Percentiles rank a stretch among this genome's conserved stretches.
Evolutionary conservation across 768 basidiomycete species (phyloP).

Genomic region (Strobilomyces echinocephalus): DNA sequence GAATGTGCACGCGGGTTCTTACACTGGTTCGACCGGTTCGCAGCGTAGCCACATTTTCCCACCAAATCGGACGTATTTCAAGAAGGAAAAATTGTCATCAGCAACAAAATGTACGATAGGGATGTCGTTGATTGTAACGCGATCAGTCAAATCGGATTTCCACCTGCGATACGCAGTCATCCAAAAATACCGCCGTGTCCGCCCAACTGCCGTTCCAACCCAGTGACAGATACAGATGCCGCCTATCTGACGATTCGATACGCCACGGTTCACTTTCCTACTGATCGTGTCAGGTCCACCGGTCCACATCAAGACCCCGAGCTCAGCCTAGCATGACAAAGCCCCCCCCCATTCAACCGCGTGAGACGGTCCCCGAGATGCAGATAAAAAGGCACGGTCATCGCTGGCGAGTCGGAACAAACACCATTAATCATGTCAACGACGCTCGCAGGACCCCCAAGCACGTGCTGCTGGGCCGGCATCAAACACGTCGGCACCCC

Average conservation of each 20-base stretch:
- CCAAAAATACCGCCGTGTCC: not conserved
- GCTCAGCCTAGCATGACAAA: no score
- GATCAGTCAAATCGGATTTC: not conserved
- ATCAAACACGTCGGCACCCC: constrained; percentile 49
- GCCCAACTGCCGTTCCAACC: not conserved
- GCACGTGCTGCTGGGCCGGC: constrained; percentile 45
- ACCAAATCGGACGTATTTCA: not conserved
- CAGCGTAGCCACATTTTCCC: constrained; percentile 7
- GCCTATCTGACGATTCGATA: no score
- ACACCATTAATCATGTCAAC: constrained; percentile 13
- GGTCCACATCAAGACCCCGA: no score
- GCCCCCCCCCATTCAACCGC: not conserved
- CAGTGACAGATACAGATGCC: no score
- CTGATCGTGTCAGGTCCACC: not conserved
- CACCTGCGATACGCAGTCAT: not conserved
- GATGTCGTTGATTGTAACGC: not conserved
- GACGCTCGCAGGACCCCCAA: constrained; percentile 39
- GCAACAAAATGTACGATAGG: constrained; percentile 12
- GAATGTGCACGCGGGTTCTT: constrained; percentile 49
- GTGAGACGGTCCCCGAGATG: not conserved
- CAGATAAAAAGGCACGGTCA: not conserved
- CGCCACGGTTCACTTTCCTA: not conserved
- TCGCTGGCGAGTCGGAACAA: not conserved
- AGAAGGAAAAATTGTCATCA: not conserved
- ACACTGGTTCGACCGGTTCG: constrained; percentile 49